Percentiles rank a stretch among this genome's conserved stretches.
These are phyloP conservation scores for Gossypium davidsonii DNA, from an alignment of 441 rosid genomes.

Conservation along the genomic window DNA sequence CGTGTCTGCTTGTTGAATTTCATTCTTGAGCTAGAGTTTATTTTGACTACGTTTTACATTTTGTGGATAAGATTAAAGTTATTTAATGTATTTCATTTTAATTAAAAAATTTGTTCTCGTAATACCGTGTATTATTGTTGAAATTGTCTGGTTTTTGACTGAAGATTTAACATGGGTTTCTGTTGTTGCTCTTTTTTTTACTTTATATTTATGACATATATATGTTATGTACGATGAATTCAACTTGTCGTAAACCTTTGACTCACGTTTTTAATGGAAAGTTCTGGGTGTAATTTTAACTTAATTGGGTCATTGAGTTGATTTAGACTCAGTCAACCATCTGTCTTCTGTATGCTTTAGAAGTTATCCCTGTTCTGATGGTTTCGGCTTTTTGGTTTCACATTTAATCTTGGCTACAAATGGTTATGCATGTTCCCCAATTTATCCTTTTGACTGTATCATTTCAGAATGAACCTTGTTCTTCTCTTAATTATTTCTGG, in stretches of 20 bases:
- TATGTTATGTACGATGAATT: conserved; percentile 1
- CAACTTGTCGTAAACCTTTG: conserved; percentile 8
- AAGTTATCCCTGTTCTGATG: not conserved
- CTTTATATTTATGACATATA: conserved; percentile 7
- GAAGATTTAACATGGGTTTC: conserved; percentile 34
- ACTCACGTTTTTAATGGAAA: conserved; percentile 1
- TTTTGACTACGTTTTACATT: conserved; percentile 16
- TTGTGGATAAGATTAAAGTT: conserved; percentile 13
- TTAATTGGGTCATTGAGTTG: not conserved
- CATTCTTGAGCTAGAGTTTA: not conserved
- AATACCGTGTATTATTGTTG: conserved; percentile 12
- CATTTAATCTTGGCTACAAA: not conserved
- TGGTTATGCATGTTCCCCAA: not conserved
- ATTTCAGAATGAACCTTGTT: not conserved
- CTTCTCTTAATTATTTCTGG: not conserved
- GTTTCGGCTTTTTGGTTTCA: conserved; percentile 8
- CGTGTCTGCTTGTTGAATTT: not conserved
- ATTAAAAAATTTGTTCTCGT: conserved; percentile 13
- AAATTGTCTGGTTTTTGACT: conserved; percentile 26
- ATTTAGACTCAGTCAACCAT: conserved; percentile 10
- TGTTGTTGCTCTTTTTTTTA: conserved; percentile 18
- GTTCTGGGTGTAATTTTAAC: not conserved
- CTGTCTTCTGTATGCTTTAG: not conserved
- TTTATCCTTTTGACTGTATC: not conserved
- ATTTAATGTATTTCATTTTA: not conserved